Evolutionary conservation across 805 yeast species (phyloP), one percentile per base, ranked within the genome.

Genomic region (Wickerhamomyces bovis): DNA sequence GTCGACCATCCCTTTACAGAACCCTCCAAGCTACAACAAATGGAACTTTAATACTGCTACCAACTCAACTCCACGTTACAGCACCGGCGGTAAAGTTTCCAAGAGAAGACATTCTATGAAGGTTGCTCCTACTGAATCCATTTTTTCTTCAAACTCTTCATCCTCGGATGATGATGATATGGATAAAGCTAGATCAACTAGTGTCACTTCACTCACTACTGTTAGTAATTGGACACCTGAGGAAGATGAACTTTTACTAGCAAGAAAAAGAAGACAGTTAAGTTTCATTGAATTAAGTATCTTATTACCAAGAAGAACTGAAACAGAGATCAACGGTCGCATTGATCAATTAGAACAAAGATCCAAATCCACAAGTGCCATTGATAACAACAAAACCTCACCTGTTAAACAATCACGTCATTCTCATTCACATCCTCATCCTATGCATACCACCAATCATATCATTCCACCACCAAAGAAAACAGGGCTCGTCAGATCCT

Each of bases 231-330:
- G 83, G 83, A 57, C 76, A 0, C 43, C 45, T 56, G 94, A 85
- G 44, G 95, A 88, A 63, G 95, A 88, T 64, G 85, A 81, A 51
- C 61, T 79, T 31, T 62, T 88, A 35, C 56, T 78, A 39, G 71
- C 77, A 49, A 69, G 85, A 44, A 65, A 78, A 10, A 67, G 76
- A 43, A 68, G 80, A 53, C 83, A 83, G 46, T 66, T 89, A 38
- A 76, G 84, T 30, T 73, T 84, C 56, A 84, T 83, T 16, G 96
- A 89, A 64, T 68, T 89, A 35, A 75, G 84, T 15, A 81, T 88
- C 30, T 65, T 89, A 44, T 68, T 89, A 39, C 92, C 94, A 15
- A 76, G 75, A 47, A 76, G 88, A 52, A 73, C 94, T 0, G 89
- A 85, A 60, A 71, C 71, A n/a, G 94, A 87, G 54, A 89, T 89